Percentiles rank a stretch among this genome's conserved stretches.
These are phyloP conservation scores for Plectranthus barbatus DNA, from an alignment of 257 asterid species.

Conservation along the genomic window DNA sequence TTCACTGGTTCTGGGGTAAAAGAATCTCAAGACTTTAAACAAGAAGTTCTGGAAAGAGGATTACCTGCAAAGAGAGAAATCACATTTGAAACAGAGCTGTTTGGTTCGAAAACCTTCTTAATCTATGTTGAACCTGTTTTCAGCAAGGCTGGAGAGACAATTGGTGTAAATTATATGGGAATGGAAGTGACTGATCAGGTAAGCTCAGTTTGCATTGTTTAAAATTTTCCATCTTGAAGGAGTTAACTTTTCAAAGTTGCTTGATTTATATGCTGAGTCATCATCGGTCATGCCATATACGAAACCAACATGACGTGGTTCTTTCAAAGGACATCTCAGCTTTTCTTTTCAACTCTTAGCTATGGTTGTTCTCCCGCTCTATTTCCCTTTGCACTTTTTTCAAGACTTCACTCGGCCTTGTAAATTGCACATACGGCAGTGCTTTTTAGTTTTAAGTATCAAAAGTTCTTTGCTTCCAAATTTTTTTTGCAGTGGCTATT, in stretches of 20 bases:
- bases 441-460: no score
- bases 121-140: constrained; percentile 88
- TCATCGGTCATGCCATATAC: no score
- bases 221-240: not conserved
- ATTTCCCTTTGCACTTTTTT: not conserved
- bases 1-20: constrained; percentile 78
- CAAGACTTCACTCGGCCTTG: not conserved
- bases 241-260: not conserved
- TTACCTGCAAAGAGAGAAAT: constrained; percentile 81
- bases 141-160: constrained; percentile 75
- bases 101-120: constrained; percentile 76
- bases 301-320: no score
- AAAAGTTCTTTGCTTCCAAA: no score
- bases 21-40: constrained; percentile 90
- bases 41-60: constrained; percentile 76
- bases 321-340: no score
- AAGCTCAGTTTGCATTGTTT: not conserved
- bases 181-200: constrained; percentile 96
- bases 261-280: no score
- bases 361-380: not conserved
- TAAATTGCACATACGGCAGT: not conserved
- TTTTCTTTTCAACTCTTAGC: not conserved
- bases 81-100: constrained; percentile 77
- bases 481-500: not conserved
- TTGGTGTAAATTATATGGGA: constrained; percentile 92